Evolutionary conservation across 768 basidiomycete species (phyloP).

Genomic region (Lactifluus pinguis): DNA sequence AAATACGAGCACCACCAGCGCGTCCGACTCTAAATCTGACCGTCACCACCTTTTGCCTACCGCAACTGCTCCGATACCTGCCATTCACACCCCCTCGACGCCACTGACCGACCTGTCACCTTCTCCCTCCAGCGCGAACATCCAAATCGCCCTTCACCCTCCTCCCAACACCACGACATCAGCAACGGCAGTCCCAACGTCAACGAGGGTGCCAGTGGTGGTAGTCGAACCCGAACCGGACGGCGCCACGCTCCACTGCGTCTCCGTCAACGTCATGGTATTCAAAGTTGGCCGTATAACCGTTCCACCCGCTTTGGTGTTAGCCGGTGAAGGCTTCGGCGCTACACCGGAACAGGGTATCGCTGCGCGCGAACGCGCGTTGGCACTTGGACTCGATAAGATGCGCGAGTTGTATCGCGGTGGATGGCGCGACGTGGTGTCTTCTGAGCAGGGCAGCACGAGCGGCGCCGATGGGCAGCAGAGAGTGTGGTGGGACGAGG

Average conservation of each 20-base stretch:
- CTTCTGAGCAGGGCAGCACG: too few species aligned
- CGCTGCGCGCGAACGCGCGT: constrained; percentile 18
- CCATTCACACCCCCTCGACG: constrained; percentile 5
- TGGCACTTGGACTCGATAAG: constrained; percentile 29
- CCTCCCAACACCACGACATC: not conserved
- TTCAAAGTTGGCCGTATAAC: constrained; percentile 69
- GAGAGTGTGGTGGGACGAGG: constrained; percentile 60
- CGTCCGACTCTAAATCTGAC: too few species aligned
- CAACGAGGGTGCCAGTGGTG: not conserved
- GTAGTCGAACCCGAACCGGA: constrained; percentile 41
- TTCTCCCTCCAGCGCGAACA: constrained; percentile 1
- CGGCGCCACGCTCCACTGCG: constrained; percentile 50
- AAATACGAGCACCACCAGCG: too few species aligned
- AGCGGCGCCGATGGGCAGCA: constrained; percentile 35
- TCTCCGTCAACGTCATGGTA: constrained; percentile 54
- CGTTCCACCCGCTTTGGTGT: constrained; percentile 54
- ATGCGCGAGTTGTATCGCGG: constrained; percentile 43
- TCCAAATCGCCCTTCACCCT: not conserved
- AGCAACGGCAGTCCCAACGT: too few species aligned
- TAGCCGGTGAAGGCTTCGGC: constrained; percentile 52
- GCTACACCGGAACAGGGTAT: constrained; percentile 20
- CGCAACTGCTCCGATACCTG: not conserved
- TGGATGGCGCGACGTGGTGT: constrained; percentile 42
- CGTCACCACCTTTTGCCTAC: not conserved
- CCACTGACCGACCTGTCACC: constrained; percentile 6